These are phyloP conservation scores for Alternaria sp. DNA, from an alignment of 2,329 filamentous ascomycete species.

Conservation along the genomic window DNA sequence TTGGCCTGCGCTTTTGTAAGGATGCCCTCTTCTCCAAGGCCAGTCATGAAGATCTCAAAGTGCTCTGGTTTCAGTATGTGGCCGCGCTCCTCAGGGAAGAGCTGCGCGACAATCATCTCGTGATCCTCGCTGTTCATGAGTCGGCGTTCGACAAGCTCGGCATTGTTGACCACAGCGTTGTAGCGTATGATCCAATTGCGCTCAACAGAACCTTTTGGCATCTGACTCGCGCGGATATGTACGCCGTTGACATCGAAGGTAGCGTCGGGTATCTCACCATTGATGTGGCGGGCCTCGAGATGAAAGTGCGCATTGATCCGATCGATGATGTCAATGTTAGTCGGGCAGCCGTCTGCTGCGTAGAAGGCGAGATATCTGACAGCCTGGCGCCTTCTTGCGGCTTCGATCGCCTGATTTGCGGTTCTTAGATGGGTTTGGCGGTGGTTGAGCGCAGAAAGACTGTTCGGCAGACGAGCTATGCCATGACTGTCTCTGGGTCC, in stretches of 20 bases:
- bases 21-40: slow-evolving; percentile 10
- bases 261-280: not conserved
- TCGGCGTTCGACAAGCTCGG: slow-evolving; percentile 3
- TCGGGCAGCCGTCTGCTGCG: slow-evolving; percentile 7
- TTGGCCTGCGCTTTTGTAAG: slow-evolving; percentile 4
- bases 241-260: slow-evolving; percentile 5
- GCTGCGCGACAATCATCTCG: slow-evolving; percentile 11
- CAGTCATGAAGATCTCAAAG: slow-evolving; percentile 15
- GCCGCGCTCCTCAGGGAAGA: slow-evolving; percentile 9
- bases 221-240: not conserved
- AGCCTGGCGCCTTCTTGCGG: slow-evolving; percentile 1
- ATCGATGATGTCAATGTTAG: slow-evolving; percentile 5
- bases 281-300: not conserved
- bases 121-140: slow-evolving; percentile 9
- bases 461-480: not conserved
- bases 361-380: slow-evolving; percentile 3
- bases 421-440: not conserved
- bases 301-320: slow-evolving; percentile 7
- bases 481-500: not conserved
- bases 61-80: slow-evolving; percentile 9
- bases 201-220: slow-evolving; percentile 8
- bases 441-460: not conserved
- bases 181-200: slow-evolving; percentile 14
- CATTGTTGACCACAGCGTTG: slow-evolving; percentile 3
- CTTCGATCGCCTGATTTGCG: slow-evolving; percentile 3